A percentile compares a stretch with the other conserved stretches of the same genome.
These are phyloP conservation scores for Botrytis elliptica DNA, from an alignment of 2,329 filamentous ascomycete species.

Conservation along the genomic window DNA sequence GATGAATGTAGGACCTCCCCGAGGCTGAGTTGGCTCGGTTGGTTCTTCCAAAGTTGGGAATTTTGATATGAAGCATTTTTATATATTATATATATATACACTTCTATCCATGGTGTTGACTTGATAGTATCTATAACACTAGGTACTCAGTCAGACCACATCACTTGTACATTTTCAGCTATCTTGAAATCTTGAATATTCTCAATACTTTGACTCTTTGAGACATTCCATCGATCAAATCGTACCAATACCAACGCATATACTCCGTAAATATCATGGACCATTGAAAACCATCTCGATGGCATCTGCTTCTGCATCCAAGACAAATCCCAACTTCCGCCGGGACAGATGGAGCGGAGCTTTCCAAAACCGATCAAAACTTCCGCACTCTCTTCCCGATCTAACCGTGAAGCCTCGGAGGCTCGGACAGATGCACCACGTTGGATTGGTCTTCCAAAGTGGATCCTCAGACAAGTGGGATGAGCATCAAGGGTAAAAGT, in stretches of 20 bases:
- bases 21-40: neutral
- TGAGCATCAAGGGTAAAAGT: neutral
- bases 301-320: neutral
- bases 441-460: neutral
- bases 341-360: slow-evolving; percentile 1
- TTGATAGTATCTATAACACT: neutral
- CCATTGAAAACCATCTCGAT: neutral
- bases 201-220: neutral
- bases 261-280: neutral
- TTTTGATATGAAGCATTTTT: no score
- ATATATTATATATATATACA: no score
- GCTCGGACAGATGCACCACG: neutral
- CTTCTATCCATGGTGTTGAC: neutral
- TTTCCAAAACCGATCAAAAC: neutral
- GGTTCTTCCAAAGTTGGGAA: neutral
- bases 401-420: neutral
- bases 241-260: neutral
- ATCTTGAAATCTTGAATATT: neutral
- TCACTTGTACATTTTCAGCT: neutral
- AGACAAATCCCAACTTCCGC: neutral
- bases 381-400: neutral
- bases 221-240: neutral
- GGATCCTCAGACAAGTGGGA: neutral
- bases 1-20: neutral
- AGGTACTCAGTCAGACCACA: neutral